Evolutionary conservation across 2,329 filamentous ascomycete genomes (phyloP), one percentile per base, ranked within the genome.

Genomic region (Penicillium sp.): DNA sequence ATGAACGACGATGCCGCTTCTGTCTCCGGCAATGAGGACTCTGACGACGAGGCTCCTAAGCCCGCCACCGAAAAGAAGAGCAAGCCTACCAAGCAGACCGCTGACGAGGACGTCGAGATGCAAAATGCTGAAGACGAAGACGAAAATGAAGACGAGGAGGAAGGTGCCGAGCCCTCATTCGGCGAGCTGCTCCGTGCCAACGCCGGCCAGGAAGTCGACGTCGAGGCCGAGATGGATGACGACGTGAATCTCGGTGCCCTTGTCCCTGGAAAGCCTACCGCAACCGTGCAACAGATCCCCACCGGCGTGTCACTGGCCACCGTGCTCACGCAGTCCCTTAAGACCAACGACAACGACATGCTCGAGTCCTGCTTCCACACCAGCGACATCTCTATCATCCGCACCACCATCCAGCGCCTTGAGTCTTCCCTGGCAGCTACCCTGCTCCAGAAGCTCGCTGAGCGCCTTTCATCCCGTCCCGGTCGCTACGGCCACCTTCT

Each of bases 301-400:
- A 86, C 85, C 12, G 86, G 88, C 53, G 85, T 90, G 53, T 96
- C 93, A 6, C 83, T 99, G 46, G 88, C 89, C 44, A 96, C 90
- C 5, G 90, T 96, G n/a, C 85, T 99, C 54, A 86, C 91, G 13
- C 93, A 97, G 73, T 90, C 94, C 6, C 85, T 99, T 51, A 88
- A 88, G 65, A 96, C 92, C 56, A 94, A 96, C 74, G 94, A 99
- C 75, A 82, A 83, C 57, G 86, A 88, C 58, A 86, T 96, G 47
- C 86, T 99, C 63, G 93, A 97, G 77, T 91, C 90, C 0, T 97
- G 93, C 74, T 84, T 99, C 65, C 88, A 90, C 65, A 87, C 87
- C 15, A 86, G 83, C 49, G 89, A 96, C 68, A 74, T 86, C 42
- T 77, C 81, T 58, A 92, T 87, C 57, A 87, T 99, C 60, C 87